Percentiles rank a stretch among this genome's conserved stretches.
These are phyloP conservation scores for Coemansia sp. DNA, from an alignment of 192 early-diverging fungal species.

Conservation along the genomic window DNA sequence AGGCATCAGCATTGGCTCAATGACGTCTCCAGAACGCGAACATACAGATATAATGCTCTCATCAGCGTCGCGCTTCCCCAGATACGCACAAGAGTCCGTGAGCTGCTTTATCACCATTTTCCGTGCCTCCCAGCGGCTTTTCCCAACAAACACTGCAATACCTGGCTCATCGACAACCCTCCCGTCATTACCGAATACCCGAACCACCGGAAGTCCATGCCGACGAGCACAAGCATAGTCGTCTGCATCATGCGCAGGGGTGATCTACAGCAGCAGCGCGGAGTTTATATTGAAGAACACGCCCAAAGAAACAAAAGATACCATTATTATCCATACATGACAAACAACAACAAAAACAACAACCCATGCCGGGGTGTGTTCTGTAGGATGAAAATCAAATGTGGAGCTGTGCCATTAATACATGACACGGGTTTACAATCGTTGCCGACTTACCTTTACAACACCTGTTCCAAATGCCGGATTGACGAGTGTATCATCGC, in stretches of 20 bases:
- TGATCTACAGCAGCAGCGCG: constrained; percentile 62
- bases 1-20: constrained; percentile 93
- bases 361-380: too few relatives aligned
- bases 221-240: constrained; percentile 89
- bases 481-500: constrained; percentile 81
- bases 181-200: constrained; percentile 86
- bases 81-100: constrained; percentile 66
- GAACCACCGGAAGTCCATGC: constrained; percentile 76
- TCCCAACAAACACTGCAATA: constrained; percentile 23
- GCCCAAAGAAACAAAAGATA: neutral
- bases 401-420: too few relatives aligned
- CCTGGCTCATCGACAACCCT: constrained; percentile 44
- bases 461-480: constrained; percentile 93
- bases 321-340: neutral
- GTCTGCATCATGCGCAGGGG: constrained; percentile 92
- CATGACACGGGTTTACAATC: neutral
- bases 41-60: constrained; percentile 72
- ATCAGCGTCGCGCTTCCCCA: constrained; percentile 75
- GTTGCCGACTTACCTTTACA: constrained; percentile 72
- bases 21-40: constrained; percentile 88
- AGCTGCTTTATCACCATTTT: constrained; percentile 67
- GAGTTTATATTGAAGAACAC: neutral
- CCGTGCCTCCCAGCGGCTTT: constrained; percentile 85
- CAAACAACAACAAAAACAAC: neutral
- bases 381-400: too few relatives aligned